Evolutionary conservation across 805 yeast species (phyloP), one percentile per base, ranked within the genome.

Genomic region (Tetrapisispora fleetii): DNA sequence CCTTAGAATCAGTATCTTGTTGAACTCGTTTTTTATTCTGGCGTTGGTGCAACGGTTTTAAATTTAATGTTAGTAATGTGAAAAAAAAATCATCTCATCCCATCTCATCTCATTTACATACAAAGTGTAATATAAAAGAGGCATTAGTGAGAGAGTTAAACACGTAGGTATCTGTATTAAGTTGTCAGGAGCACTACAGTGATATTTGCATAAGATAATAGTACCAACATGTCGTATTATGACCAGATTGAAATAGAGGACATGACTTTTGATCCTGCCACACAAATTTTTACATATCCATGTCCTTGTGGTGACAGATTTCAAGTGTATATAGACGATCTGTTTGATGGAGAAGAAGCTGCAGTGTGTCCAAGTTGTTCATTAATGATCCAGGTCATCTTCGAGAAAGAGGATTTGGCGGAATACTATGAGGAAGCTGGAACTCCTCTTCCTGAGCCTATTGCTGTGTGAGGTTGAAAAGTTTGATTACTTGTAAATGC

Each of bases 291-390:
- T 68, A 84, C 88, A 45, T 91, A 90, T 59, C 99, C 99, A 4
- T 93, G 99, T 72, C 99, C 99, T 1, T 93, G 99, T 67, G 99
- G 99, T 10, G 99, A 93, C 66, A 75, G 81, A 60, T 93, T 93
- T 67, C 95, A 91, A 61, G 85, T 93, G 27, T 73, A 79, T 30
- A 72, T 89, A 45, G 93, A 84, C 57, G 99, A 93, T 62, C 72
- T 93, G 65, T 72, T 74, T 52, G 96, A 89, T 57, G 99, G 97
- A 9, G 95, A 87, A 58, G 89, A 88, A 52, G 80, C 88, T 30
- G 99, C 99, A 0, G 95, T 91, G 17, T 93, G 99, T 67, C 99
- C 99, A 28, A 83, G 95, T 48, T 93, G 99, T 68, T 85, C 95
- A 19, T 71, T 93, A 47, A 89, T 88, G 95, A 89, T 89, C 37